Base-by-base conservation (phyloP, 345 rosid species). In the Raphanus raphanistrum region DNA sequence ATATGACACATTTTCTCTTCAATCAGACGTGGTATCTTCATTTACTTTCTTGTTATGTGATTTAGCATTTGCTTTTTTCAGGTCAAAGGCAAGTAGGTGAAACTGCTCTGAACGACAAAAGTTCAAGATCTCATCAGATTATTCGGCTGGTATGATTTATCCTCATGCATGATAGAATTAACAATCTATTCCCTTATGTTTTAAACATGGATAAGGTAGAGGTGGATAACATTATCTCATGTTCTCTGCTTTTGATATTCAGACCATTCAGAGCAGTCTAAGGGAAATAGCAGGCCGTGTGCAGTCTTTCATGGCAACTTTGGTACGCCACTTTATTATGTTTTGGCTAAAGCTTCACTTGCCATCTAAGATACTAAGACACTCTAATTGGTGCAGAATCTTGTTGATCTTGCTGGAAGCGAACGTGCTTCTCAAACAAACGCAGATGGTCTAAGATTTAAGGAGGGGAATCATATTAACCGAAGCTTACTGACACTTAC, bases 401-500 rank as follows among this genome's bases (percentile, higher is more conserved):
- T 94, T 57, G 98, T 94, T 76, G 98, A 94, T 84, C 97, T 94
- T 66, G 98, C 98, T 79, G 98, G 98, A 79, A 94, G 98, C 76
- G 98, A 94, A 76, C 97, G 97, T 70, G 92, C 86, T 62, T 85
- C 88, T 73, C 96, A 90, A 83, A 94, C 98, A 79, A 89, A 90
- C 65, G 88, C 96, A 8, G 90, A 83, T 85, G 97, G 97, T 43
- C 74, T 81, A 62, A 86, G 97, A 80, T 82, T 92, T 75, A 94
- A 94, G 85, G 98, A 94, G 86, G 97, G 97, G 17, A 88, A 92
- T 79, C 98, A 94, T 79, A 94, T 92, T 63, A 94, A 94, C 77
- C 94, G 96, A 32, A 94, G 98, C 82, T 86, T 94, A 80, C 80
- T 94, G 88, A 94, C 97, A 21, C 94, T 94, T 27, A 88, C 96